Percentiles rank a stretch among this genome's conserved stretches.
Conservation (phyloP, 2,329 filamentous ascomycete genomes). For the Talaromyces marneffei region DNA sequence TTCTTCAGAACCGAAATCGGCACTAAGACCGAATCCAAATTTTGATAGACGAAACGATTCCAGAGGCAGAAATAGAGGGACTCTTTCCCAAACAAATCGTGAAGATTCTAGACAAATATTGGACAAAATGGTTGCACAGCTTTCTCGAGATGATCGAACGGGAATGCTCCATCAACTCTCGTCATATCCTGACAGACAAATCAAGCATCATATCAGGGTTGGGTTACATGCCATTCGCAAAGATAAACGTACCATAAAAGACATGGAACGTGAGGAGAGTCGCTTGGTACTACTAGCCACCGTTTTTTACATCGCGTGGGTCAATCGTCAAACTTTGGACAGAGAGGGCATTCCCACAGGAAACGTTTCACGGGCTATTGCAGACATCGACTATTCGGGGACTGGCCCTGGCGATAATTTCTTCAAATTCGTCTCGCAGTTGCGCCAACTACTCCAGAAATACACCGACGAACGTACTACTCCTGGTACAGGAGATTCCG, state of each 20-base stretch:
- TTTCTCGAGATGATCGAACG: neutral
- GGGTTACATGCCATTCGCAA: slow-evolving; percentile 1
- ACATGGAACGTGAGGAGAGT: neutral
- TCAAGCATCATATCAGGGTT: slow-evolving; percentile 1
- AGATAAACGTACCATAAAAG: neutral
- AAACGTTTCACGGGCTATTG: neutral
- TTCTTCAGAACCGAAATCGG: neutral
- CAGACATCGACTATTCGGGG: neutral
- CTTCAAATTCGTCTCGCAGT: neutral
- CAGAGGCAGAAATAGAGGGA: neutral
- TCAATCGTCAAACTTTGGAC: slow-evolving; percentile 5
- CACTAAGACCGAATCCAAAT: neutral
- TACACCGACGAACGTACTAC: neutral
- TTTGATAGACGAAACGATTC: neutral
- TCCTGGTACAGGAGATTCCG: slow-evolving; percentile 5
- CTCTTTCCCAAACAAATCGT: neutral
- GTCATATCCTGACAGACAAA: neutral
- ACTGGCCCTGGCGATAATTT: neutral
- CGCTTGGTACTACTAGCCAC: slow-evolving; percentile 1
- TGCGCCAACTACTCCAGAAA: slow-evolving; percentile 6
- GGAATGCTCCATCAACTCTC: neutral
- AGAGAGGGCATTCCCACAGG: neutral
- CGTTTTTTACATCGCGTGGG: slow-evolving; percentile 11
- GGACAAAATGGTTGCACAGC: slow-evolving; percentile 6
- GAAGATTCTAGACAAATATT: neutral